These are phyloP conservation scores for Diplotaxis tenuifolia DNA, from an alignment of 345 rosid species.

Conservation along the genomic window DNA sequence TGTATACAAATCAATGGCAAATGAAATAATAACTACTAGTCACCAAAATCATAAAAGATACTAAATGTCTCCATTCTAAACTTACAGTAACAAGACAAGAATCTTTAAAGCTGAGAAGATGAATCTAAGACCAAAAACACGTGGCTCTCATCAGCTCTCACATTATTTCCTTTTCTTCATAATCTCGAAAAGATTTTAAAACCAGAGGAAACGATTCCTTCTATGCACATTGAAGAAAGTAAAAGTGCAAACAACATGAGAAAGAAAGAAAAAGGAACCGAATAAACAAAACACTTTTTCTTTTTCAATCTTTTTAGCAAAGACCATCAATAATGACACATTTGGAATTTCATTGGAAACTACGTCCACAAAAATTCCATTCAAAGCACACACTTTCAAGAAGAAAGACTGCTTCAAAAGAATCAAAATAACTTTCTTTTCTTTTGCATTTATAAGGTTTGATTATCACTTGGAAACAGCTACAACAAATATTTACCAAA, in stretches of 20 bases:
- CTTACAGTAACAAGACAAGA: constrained; percentile 13
- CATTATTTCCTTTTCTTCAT: neutral
- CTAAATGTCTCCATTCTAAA: constrained; percentile 18
- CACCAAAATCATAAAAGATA: constrained; percentile 6
- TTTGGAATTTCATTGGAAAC: constrained; percentile 32
- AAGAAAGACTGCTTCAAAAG: constrained; percentile 31
- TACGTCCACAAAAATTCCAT: constrained; percentile 44
- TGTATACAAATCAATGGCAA: neutral
- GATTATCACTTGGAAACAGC: constrained; percentile 39
- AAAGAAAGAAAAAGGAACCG: constrained; percentile 15
- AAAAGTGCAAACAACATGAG: constrained; percentile 18
- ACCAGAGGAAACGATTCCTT: constrained; percentile 21
- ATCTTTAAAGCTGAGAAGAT: neutral
- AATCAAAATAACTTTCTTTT: constrained; percentile 28
- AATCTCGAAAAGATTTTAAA: neutral
- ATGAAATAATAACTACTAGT: neutral
- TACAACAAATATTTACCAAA: constrained; percentile 6
- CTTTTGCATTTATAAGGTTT: constrained; percentile 22
- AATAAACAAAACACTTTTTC: constrained; percentile 20
- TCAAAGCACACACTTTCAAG: constrained; percentile 54
- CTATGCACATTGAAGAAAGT: constrained; percentile 26
- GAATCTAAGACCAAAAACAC: constrained; percentile 25
- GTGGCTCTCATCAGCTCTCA: constrained; percentile 17
- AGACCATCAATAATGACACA: constrained; percentile 33
- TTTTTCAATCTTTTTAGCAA: constrained; percentile 8